phyloP scores from a whole-genome alignment of 2,329 filamentous ascomycete genomes.

The Capronia americana region DNA sequence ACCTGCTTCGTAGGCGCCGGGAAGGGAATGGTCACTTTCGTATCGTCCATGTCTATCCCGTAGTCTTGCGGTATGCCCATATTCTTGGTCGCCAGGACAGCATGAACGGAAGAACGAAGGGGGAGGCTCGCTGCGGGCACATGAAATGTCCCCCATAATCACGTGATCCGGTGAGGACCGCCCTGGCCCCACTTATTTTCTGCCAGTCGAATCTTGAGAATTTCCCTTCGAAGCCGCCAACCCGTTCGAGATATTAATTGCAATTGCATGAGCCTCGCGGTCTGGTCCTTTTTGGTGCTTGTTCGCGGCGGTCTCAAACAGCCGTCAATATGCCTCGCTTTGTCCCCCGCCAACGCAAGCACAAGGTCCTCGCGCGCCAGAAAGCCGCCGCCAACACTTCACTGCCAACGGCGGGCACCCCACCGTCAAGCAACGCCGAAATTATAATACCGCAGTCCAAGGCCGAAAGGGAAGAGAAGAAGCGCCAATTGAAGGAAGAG shows the following conservation, averaged over 20 bases:
- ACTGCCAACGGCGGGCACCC: background rate
- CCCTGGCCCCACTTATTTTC: background rate
- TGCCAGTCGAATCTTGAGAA: background rate
- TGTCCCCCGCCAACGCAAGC: slow-evolving; percentile 64
- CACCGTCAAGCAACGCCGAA: slow-evolving; percentile 28
- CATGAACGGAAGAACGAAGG: background rate
- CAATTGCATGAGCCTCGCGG: background rate
- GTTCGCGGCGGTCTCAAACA: background rate
- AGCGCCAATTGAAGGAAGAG: slow-evolving; percentile 60
- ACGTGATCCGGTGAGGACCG: background rate
- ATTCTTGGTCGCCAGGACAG: background rate
- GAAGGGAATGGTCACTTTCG: slow-evolving; percentile 59
- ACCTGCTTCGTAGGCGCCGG: slow-evolving; percentile 68
- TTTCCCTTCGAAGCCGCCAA: background rate
- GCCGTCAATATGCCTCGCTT: slow-evolving; percentile 52
- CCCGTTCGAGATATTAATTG: background rate
- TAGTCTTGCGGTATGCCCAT: slow-evolving; percentile 35
- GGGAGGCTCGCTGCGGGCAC: background rate
- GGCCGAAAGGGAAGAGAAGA: slow-evolving; percentile 60
- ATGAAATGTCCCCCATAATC: background rate
- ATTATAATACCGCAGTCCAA: slow-evolving; percentile 46
- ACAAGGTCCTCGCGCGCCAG: slow-evolving; percentile 53
- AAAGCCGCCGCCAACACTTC: slow-evolving; percentile 5
- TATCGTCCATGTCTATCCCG: slow-evolving; percentile 31
- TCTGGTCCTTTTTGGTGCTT: background rate